phyloP scores from a whole-genome alignment of 176 grass and related monocot genomes.

The Poa pratensis region DNA sequence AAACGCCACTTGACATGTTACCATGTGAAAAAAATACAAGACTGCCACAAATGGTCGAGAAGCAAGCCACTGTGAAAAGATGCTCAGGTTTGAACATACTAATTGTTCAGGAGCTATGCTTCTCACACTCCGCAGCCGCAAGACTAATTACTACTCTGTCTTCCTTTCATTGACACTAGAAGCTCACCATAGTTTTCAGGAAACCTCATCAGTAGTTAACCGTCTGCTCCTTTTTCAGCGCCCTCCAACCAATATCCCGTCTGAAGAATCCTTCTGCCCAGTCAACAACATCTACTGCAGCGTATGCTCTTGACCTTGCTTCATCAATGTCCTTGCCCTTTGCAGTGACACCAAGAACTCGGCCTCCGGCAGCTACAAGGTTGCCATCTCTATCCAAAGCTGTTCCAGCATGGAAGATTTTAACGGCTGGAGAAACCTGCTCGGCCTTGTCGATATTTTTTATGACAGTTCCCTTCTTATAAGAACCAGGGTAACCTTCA shows the following conservation, averaged over 20 bases:
- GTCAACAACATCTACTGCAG: constrained; percentile 58
- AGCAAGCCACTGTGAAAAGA: constrained; percentile 4
- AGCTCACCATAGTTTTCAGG: background rate
- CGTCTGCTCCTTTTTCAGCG: constrained; percentile 48
- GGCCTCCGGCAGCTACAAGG: constrained; percentile 62
- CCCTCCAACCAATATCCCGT: constrained; percentile 86
- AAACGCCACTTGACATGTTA: background rate
- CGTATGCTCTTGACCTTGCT: constrained; percentile 65
- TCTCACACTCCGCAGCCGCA: background rate
- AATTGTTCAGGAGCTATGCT: background rate
- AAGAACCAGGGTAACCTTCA: constrained; percentile 74
- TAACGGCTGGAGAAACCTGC: constrained; percentile 64
- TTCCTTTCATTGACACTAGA: constrained; percentile 25
- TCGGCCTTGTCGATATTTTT: constrained; percentile 78
- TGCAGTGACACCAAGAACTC: constrained; percentile 72
- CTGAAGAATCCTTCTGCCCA: constrained; percentile 89
- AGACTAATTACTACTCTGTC: background rate
- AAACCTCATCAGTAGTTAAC: constrained; percentile 21
- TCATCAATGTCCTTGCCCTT: constrained; percentile 81
- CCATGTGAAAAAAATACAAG: background rate
- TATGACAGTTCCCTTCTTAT: constrained; percentile 79
- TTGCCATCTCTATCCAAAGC: constrained; percentile 62
- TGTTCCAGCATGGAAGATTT: constrained; percentile 88
- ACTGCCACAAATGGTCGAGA: background rate
- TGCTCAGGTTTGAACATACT: background rate